phyloP scores from a whole-genome alignment of 2,329 filamentous ascomycete genomes.

The Geosmithia putterillii region DNA sequence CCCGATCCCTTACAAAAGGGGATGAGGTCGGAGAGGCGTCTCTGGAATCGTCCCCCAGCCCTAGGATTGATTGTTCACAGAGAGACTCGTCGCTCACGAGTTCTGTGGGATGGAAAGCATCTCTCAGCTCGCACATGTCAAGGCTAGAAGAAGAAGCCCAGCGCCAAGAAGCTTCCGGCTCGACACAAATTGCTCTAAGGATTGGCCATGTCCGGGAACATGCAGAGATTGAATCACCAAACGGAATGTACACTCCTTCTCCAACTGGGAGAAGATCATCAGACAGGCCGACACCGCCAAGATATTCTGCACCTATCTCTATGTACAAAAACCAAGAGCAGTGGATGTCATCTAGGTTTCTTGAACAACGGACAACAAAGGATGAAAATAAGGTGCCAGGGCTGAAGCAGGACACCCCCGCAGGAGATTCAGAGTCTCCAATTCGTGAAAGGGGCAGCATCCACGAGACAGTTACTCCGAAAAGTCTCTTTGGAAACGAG shows the following conservation, averaged over 20 bases:
- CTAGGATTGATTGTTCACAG: background rate
- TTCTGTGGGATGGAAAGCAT: slow-evolving; percentile 42
- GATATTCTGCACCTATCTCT: background rate
- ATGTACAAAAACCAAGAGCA: background rate
- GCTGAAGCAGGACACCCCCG: background rate
- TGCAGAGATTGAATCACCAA: slow-evolving; percentile 32
- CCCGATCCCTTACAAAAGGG: background rate
- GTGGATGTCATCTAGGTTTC: background rate
- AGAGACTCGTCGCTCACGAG: slow-evolving; percentile 27
- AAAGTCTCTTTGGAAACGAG: background rate
- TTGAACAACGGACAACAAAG: background rate
- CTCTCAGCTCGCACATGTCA: slow-evolving; percentile 38
- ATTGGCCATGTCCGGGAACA: slow-evolving; percentile 33
- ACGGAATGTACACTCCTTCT: background rate
- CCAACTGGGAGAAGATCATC: background rate
- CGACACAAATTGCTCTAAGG: slow-evolving; percentile 5
- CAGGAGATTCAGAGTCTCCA: background rate
- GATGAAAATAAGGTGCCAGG: background rate
- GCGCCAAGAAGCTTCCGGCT: slow-evolving; percentile 1
- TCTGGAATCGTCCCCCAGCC: background rate
- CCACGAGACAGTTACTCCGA: background rate
- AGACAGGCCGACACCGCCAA: background rate
- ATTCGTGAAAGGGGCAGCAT: background rate
- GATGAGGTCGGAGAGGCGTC: background rate
- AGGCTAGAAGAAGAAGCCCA: slow-evolving; percentile 23